Conservation (phyloP, 2,329 filamentous ascomycete species). For the Phyllosticta ampelicida region DNA sequence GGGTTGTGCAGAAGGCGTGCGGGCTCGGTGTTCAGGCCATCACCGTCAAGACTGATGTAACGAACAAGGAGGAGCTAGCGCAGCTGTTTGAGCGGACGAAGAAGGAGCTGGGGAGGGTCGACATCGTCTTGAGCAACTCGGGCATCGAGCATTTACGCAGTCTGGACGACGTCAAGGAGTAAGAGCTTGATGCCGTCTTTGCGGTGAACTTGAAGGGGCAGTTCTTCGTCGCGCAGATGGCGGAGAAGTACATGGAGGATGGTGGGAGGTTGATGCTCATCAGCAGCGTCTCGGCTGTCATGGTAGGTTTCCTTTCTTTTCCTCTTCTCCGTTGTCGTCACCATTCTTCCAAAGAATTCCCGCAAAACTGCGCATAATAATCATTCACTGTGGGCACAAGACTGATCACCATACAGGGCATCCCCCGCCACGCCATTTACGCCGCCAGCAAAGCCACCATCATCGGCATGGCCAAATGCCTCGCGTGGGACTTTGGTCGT, state of each 20-base stretch:
- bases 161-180: slow-evolving; percentile 41
- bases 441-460: slow-evolving; percentile 1
- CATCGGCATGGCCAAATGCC: slow-evolving; percentile 1
- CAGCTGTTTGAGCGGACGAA: slow-evolving; percentile 27
- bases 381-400: no score
- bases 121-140: slow-evolving; percentile 44
- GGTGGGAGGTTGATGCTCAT: slow-evolving; percentile 13
- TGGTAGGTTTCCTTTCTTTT: slow-evolving; percentile 10
- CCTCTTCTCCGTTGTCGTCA: not conserved
- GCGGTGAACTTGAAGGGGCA: slow-evolving; percentile 46
- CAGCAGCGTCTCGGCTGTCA: slow-evolving; percentile 13
- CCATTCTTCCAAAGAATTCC: not conserved
- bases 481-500: slow-evolving; percentile 6
- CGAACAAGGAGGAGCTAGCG: slow-evolving; percentile 21
- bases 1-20: slow-evolving; percentile 17
- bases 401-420: not conserved
- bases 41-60: slow-evolving; percentile 23
- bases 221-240: slow-evolving; percentile 19
- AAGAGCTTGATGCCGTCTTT: slow-evolving; percentile 62
- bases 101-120: slow-evolving; percentile 30
- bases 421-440: slow-evolving; percentile 1
- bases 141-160: slow-evolving; percentile 58
- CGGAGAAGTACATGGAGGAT: slow-evolving; percentile 12
- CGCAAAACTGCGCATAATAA: not conserved
- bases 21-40: slow-evolving; percentile 30